Evolutionary conservation across 495 filamentous ascomycete genomes (phyloP).

Genomic region (Diplogelasinospora grovesii): DNA sequence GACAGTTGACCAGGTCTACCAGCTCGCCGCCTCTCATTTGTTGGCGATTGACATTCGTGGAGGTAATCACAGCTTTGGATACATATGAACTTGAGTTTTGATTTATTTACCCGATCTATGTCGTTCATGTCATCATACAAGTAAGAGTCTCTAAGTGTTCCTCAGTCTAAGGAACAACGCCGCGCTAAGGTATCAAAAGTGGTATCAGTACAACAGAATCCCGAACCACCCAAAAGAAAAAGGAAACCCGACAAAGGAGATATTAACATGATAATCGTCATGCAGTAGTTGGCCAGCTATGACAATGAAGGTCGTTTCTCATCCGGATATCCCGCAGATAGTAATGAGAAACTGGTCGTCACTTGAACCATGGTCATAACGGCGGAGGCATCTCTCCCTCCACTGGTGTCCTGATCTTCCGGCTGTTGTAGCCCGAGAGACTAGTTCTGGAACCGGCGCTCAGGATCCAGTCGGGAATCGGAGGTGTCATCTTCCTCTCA

Average conservation of each 20-base stretch:
- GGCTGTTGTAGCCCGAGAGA: slow-evolving; percentile 29
- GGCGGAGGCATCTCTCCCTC: slow-evolving; percentile 1
- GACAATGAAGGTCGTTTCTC: slow-evolving; percentile 4
- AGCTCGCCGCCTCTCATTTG: too few species aligned
- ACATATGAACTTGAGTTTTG: too few species aligned
- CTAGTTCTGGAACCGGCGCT: slow-evolving; percentile 40
- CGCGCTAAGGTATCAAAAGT: slow-evolving; percentile 22
- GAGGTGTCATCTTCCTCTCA: slow-evolving; percentile 47
- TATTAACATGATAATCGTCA: slow-evolving; percentile 9
- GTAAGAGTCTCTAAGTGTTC: slow-evolving; percentile 1
- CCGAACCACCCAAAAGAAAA: not conserved
- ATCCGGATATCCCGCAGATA: slow-evolving; percentile 3
- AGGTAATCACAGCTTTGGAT: too few species aligned
- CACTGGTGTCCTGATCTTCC: slow-evolving; percentile 10
- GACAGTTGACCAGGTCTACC: too few species aligned
- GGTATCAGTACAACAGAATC: slow-evolving; percentile 11
- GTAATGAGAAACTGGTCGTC: slow-evolving; percentile 5
- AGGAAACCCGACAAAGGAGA: slow-evolving; percentile 4
- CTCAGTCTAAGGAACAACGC: slow-evolving; percentile 14
- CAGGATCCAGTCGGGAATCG: slow-evolving; percentile 53
- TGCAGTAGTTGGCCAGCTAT: slow-evolving; percentile 2
- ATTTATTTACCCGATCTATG: too few species aligned
- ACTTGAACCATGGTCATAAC: slow-evolving; percentile 2
- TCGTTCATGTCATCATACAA: not conserved
- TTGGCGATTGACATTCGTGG: too few species aligned